Conservation (phyloP, 306 rosid genomes). For the Rosa rugosa region DNA sequence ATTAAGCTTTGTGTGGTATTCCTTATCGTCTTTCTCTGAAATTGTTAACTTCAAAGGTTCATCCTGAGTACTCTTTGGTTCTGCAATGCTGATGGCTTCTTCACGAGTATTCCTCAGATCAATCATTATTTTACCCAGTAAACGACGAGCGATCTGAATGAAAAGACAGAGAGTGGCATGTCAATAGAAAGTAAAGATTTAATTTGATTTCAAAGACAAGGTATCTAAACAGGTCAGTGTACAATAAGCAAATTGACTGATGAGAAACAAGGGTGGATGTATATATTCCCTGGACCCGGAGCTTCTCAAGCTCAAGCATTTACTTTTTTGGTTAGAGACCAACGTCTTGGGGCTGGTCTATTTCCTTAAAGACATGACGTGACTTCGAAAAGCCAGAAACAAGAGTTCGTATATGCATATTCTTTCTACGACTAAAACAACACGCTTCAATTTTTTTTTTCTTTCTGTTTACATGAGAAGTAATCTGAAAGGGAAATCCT, state of each 20-base stretch:
- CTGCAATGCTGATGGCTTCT: constrained; percentile 92
- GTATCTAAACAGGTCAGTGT: background rate
- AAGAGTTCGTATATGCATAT: constrained; percentile 4
- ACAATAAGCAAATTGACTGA: constrained; percentile 22
- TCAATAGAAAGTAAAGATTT: background rate
- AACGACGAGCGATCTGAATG: constrained; percentile 88
- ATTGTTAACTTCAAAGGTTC: constrained; percentile 29
- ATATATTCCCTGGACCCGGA: too few species aligned
- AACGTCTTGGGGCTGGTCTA: too few species aligned
- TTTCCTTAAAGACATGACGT: constrained; percentile 8
- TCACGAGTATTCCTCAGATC: constrained; percentile 95
- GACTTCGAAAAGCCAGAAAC: background rate
- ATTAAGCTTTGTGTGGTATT: constrained; percentile 44
- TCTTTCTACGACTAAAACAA: background rate
- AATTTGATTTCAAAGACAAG: background rate
- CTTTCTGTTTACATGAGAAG: background rate
- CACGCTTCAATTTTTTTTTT: background rate
- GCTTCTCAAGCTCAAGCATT: too few species aligned
- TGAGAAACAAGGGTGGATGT: constrained; percentile 18
- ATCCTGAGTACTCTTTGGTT: constrained; percentile 69
- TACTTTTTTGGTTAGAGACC: too few species aligned
- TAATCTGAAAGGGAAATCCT: background rate
- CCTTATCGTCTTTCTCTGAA: constrained; percentile 58
- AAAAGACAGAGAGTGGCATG: constrained; percentile 18
- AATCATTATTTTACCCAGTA: constrained; percentile 89